phyloP scores from a whole-genome alignment of 2,329 filamentous ascomycete genomes.

The Colletotrichum tofieldiae region DNA sequence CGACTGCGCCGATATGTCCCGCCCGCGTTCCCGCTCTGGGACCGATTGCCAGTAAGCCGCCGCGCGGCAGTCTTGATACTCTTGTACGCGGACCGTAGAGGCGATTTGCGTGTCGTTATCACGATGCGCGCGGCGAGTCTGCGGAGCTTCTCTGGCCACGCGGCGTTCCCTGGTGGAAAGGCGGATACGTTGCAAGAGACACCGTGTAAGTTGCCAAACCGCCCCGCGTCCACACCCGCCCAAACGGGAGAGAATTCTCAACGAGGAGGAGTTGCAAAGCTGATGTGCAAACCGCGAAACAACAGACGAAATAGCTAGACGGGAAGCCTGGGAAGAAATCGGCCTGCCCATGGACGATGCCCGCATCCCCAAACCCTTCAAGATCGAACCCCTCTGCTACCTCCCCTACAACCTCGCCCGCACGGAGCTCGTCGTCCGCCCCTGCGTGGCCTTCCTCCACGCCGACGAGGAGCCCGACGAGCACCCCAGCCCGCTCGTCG shows the following conservation, averaged over 20 bases:
- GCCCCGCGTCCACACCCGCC: neutral
- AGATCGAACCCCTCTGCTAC: slow-evolving; percentile 89
- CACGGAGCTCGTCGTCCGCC: slow-evolving; percentile 81
- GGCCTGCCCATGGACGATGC: slow-evolving; percentile 82
- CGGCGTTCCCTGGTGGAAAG: slow-evolving; percentile 87
- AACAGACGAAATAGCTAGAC: slow-evolving; percentile 84
- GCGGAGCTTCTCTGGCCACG: slow-evolving; percentile 84
- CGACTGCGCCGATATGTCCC: slow-evolving; percentile 74
- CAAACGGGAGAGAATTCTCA: neutral
- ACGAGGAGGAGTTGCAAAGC: neutral
- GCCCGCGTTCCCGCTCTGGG: slow-evolving; percentile 75
- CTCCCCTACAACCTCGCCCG: slow-evolving; percentile 83
- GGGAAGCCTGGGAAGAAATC: slow-evolving; percentile 95
- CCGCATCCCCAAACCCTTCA: slow-evolving; percentile 82
- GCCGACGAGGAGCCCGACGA: slow-evolving; percentile 62
- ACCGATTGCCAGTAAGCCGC: slow-evolving; percentile 73
- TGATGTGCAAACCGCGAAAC: neutral
- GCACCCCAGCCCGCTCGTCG: slow-evolving; percentile 63
- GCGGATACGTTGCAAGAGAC: slow-evolving; percentile 72
- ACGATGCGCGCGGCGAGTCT: slow-evolving; percentile 77
- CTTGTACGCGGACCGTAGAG: slow-evolving; percentile 86
- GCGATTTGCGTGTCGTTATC: slow-evolving; percentile 81
- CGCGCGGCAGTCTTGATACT: slow-evolving; percentile 91
- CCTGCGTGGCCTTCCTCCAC: slow-evolving; percentile 85
- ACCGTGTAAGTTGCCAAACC: slow-evolving; percentile 65